These are phyloP conservation scores for Carex littledalei DNA, from an alignment of 176 grass and related monocot genomes.

Conservation along the genomic window DNA sequence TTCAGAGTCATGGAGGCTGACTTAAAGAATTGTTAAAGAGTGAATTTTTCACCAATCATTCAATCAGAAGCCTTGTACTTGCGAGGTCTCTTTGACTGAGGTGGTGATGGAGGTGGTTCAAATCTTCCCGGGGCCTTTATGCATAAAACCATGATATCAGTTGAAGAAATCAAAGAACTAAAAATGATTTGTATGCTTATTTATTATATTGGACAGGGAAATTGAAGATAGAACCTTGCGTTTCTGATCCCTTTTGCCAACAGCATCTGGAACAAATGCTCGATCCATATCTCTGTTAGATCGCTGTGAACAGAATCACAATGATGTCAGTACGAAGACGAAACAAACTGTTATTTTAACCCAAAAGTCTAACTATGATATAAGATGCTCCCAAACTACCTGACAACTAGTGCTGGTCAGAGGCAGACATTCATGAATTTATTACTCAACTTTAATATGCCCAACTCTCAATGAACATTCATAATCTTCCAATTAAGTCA, in stretches of 20 bases:
- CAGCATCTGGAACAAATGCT: conserved; percentile 50
- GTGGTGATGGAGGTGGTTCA: conserved; percentile 61
- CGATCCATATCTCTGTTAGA: conserved; percentile 79
- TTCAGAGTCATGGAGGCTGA: background rate
- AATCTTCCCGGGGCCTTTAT: conserved; percentile 62
- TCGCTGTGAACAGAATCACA: conserved; percentile 47
- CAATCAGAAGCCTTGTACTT: conserved; percentile 83
- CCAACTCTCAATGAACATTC: background rate
- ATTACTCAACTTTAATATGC: background rate
- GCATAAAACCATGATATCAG: conserved; percentile 25
- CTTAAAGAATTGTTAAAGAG: background rate
- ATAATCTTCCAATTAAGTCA: background rate
- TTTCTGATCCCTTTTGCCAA: conserved; percentile 89
- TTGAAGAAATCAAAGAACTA: background rate
- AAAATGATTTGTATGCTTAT: background rate
- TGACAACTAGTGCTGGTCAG: background rate
- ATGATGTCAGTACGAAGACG: background rate
- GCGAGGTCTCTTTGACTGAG: conserved; percentile 80
- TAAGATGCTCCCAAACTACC: background rate
- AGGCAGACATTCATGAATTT: background rate
- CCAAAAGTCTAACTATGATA: background rate
- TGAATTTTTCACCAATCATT: conserved; percentile 17
- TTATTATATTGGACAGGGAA: background rate
- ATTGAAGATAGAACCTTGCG: conserved; percentile 64
- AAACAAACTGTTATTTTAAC: background rate